These are phyloP conservation scores for Fusarium staphyleae DNA, from an alignment of 2,329 filamentous ascomycete species.

Conservation along the genomic window DNA sequence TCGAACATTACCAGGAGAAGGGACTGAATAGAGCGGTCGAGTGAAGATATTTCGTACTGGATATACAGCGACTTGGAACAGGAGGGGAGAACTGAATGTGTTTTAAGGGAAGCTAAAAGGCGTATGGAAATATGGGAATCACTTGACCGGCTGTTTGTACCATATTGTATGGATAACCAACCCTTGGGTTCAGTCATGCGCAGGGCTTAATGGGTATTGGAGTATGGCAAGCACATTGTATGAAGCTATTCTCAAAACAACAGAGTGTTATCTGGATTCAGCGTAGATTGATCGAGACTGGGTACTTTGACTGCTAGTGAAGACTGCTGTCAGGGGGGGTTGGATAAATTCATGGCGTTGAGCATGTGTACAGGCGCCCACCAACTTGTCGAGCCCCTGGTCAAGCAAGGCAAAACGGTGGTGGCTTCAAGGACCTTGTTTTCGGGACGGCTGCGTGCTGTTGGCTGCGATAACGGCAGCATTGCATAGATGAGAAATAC, in stretches of 20 bases:
- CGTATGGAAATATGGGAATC: constrained; percentile 14
- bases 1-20: constrained; percentile 56
- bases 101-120: constrained; percentile 1
- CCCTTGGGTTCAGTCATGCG: background rate
- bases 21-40: constrained; percentile 31
- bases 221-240: background rate
- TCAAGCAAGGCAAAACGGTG: constrained; percentile 11
- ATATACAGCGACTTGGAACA: constrained; percentile 3
- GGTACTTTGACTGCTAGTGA: too few species aligned
- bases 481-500: constrained; percentile 10
- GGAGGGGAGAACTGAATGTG: background rate
- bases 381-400: constrained; percentile 1
- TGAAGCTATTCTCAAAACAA: background rate
- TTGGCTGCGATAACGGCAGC: constrained; percentile 9
- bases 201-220: constrained; percentile 11
- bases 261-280: background rate
- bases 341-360: constrained; percentile 4
- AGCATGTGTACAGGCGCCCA: background rate
- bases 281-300: background rate
- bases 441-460: constrained; percentile 28
- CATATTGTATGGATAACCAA: constrained; percentile 13
- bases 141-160: constrained; percentile 12
- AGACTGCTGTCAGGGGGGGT: constrained; percentile 1
- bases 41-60: constrained; percentile 2
- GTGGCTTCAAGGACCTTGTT: constrained; percentile 30